Evolutionary conservation across 768 basidiomycete genomes (phyloP), one percentile per base, ranked within the genome.

Genomic region (Dentipellis fragilis): DNA sequence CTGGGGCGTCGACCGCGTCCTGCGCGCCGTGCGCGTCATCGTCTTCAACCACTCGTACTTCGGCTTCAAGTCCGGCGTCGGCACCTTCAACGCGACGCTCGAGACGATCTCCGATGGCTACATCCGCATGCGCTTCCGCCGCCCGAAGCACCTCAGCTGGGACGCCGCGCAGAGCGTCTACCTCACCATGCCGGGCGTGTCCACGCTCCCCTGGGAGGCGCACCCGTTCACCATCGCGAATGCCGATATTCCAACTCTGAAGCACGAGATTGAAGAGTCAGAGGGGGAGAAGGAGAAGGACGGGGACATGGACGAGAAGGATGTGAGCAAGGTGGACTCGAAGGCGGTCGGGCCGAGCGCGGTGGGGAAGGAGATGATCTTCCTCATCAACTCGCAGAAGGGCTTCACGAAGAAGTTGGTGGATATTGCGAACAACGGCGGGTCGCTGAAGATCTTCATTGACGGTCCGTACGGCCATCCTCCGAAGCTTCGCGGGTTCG

Each of bases 141-240:
- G 76, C 21, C 74, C 76, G 35, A 64, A 72, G 14, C 72, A 72
- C 59, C 78, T 84, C 69, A 69, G 66, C 21, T 79, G 78, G 78
- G 61, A 63, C 6, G 72, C 83, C 0, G 83, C 82, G 7, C 83
- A 84, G 65, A 72, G 73, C 37, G 76, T 72, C 0, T 83, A 74
- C 60, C 67, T 84, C 21, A 72, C 69, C 10, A 67, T 83, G 59
- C 80, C 80, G 4, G 60, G 69, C 1, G 68, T 80, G 4, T 77
- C 77, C 10, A 51, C 54, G 0, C 63, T 72, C 22, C 75, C 76
- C 4, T 72, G 76, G 29, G 78, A 84, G 64, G 67, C 78, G 0
- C 83, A 84, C 57, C 83, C 83, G 2, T 84, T 85, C 66, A 81
- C 83, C 0, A 83, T 84, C 54, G 71, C 79, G 7, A 77, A 69